Base-by-base conservation (phyloP, 192 early-diverging fungal genomes). In the Rhizophagus clarus region DNA sequence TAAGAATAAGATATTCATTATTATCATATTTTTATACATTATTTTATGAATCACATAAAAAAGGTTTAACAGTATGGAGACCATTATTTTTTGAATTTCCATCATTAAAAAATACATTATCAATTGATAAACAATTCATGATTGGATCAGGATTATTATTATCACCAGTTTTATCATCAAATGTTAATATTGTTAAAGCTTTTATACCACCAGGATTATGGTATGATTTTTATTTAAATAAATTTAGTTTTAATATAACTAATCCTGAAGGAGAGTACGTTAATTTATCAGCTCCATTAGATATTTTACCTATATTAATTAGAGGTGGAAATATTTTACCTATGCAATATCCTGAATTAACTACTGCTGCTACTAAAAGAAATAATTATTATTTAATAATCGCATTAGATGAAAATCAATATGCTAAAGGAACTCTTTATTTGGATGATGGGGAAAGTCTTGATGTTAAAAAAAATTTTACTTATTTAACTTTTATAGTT, bases 21-120 rank as follows among this genome's bases (percentile, higher is more conserved):
- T 47, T 93, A 26, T 88, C 93, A 17, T 92, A 93, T 71, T 83
- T 81, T n/a, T 94, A 94, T 72, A 89, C 92, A 0, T 60, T 82
- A 12, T 88, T 87, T 51, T 83, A 90, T 68, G 72, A 82, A 32
- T 83, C 91, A 20, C 82, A 88, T 47, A 81, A 80, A 45, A 61
- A 80, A 2, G 92, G 92, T 64, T 86, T 83, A 72, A 86, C 87
- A 14, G 82, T 92, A 4, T 88, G 86, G 77, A 86, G 88, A 2
- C 87, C 92, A 1, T 66, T 93, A 22, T 81, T 89, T 20, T 91
- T 90, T 68, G 82, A 85, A 79, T 94, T 79, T 67, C 82, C 89
- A 3, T 26, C 81, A 5, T 79, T 82, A 37, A 17, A 82, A 6
- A 40, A 37, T 2, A 71, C 83, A 3, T 69, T 80, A 2, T 81